Conservation (phyloP, 352 stramenopile genomes). For the Globisporangium iwayamae region DNA sequence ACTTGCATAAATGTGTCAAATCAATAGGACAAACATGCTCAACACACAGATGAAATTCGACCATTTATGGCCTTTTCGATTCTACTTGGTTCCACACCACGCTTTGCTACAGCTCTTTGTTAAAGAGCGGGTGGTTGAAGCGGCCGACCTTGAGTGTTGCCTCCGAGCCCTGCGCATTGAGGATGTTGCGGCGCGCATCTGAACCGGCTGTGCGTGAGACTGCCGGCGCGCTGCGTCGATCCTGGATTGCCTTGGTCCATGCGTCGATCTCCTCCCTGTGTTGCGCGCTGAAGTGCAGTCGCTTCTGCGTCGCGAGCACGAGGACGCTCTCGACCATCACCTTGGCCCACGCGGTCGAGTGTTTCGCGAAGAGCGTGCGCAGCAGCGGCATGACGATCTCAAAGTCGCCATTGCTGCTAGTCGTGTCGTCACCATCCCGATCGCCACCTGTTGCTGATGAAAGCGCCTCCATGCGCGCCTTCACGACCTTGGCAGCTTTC, state of each 20-base stretch:
- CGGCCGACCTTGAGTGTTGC: constrained; percentile 56
- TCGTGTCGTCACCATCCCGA: constrained; percentile 8
- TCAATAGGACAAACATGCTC: no score
- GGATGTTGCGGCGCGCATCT: constrained; percentile 67
- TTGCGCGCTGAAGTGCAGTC: constrained; percentile 43
- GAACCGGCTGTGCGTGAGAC: constrained; percentile 39
- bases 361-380: constrained; percentile 53
- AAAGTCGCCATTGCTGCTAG: constrained; percentile 15
- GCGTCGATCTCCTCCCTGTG: constrained; percentile 53
- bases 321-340: constrained; percentile 59
- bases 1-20: not conserved
- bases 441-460: not conserved
- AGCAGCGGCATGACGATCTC: constrained; percentile 57
- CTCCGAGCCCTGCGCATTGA: constrained; percentile 36
- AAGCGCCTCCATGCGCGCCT: constrained; percentile 41
- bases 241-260: constrained; percentile 62
- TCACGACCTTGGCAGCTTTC: constrained; percentile 59
- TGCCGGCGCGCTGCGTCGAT: constrained; percentile 36
- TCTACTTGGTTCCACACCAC: no score
- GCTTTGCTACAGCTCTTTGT: constrained; percentile 34
- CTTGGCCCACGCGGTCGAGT: constrained; percentile 52
- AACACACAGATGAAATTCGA: not conserved
- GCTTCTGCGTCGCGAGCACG: constrained; percentile 43
- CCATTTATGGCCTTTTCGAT: not conserved
- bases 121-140: constrained; percentile 78